Evolutionary conservation across 495 filamentous ascomycete genomes (phyloP).

Genomic region (Collariella sp.): DNA sequence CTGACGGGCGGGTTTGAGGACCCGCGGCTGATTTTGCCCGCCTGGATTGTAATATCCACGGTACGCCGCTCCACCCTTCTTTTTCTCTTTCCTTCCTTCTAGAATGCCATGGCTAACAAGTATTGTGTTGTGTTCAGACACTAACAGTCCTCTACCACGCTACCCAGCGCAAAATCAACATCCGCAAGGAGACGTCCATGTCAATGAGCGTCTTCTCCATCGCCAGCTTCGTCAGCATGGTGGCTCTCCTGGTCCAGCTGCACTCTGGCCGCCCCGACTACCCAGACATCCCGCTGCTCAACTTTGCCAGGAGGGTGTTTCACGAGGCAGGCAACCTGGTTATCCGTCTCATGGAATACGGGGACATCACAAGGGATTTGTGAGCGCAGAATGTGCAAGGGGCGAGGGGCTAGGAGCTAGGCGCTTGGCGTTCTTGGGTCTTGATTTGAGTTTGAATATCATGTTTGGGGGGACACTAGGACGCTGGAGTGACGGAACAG

Average conservation of each 20-base stretch:
- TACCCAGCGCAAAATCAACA: conserved; percentile 71
- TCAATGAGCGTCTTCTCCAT: conserved; percentile 70
- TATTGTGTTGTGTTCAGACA: conserved; percentile 39
- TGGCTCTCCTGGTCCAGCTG: conserved; percentile 57
- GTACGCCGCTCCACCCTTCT: conserved; percentile 35
- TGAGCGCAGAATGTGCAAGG: too few species aligned
- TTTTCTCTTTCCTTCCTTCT: neutral
- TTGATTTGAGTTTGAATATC: too few species aligned
- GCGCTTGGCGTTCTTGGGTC: too few species aligned
- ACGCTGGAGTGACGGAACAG: too few species aligned
- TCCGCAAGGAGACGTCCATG: conserved; percentile 70
- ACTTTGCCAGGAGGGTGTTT: conserved; percentile 43
- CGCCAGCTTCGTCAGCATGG: conserved; percentile 68
- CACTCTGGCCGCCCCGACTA: conserved; percentile 59
- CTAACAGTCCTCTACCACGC: conserved; percentile 73
- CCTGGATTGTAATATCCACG: conserved; percentile 78
- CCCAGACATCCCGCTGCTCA: conserved; percentile 53
- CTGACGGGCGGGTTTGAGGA: conserved; percentile 66
- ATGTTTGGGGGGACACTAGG: too few species aligned
- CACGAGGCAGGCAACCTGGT: conserved; percentile 21
- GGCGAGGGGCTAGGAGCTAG: too few species aligned
- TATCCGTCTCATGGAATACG: conserved; percentile 24
- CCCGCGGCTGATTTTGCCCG: conserved; percentile 68
- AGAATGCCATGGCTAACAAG: neutral
- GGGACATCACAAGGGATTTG: conserved; percentile 19